These are phyloP conservation scores for Amphirosellinia nigrospora DNA, from an alignment of 495 filamentous ascomycete species.

Conservation along the genomic window DNA sequence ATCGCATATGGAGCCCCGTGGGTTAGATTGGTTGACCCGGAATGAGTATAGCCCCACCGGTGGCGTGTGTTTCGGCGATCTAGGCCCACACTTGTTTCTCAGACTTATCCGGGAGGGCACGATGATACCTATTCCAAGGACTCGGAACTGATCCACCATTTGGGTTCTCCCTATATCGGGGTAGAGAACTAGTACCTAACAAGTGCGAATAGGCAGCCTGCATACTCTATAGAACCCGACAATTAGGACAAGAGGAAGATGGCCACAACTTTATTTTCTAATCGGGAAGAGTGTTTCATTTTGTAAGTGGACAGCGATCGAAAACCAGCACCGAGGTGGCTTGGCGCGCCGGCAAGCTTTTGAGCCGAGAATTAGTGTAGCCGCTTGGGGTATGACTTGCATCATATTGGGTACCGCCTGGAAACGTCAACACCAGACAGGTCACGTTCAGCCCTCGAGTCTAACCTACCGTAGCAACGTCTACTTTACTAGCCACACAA, in stretches of 20 bases:
- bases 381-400: conserved; percentile 10
- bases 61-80: conserved; percentile 11
- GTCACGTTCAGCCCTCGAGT: not conserved
- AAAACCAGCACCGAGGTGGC: not conserved
- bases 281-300: conserved; percentile 20
- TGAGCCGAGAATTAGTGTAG: conserved; percentile 23
- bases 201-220: not conserved
- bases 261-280: not conserved
- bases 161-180: not conserved
- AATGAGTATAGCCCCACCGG: not conserved
- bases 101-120: not conserved
- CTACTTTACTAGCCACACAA: not conserved
- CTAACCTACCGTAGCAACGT: not conserved
- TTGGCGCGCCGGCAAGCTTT: conserved; percentile 23
- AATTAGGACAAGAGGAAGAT: not conserved
- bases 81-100: not conserved
- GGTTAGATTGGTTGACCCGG: not conserved
- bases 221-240: not conserved
- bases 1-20: not conserved
- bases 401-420: not conserved
- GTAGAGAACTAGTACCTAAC: not conserved
- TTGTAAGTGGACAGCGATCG: conserved; percentile 4
- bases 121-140: not conserved
- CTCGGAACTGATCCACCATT: not conserved
- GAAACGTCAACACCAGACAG: not conserved